Base-by-base conservation (phyloP, 164 flowering plant species). In the Amborella trichopoda region DNA sequence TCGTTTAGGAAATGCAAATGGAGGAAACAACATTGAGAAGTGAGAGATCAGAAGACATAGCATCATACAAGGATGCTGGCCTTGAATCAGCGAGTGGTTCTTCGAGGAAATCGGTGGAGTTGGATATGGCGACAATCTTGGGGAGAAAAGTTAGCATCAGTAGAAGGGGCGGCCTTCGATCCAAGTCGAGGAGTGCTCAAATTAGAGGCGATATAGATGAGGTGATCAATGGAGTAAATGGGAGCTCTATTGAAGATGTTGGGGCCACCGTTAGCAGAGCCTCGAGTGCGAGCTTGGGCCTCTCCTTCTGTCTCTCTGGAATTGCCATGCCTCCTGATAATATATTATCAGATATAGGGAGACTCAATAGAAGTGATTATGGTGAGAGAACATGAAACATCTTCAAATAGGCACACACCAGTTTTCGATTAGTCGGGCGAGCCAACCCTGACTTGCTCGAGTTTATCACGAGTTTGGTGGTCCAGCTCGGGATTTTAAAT, bases 131-230 rank as follows among this genome's bases (percentile, higher is more conserved):
- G n/a, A n/a, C n/a, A n/a, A n/a, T n/a, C n/a, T n/a, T n/a, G n/a
- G 14, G 53, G 53, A 37, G 17, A 14, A 19, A 49, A 33, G 23
- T 19, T 24, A 3, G 53, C 36, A 37, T 49, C 44, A 21, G 42
- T 14, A 23, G 26, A 16, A 37, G 26, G 38, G 4, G 32, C 10
- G 17, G 30, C 5, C 37, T 36, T 3, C 45, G 30, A 37, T 30
- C 36, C 2, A 38, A 52, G 51, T 59, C 62, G 26, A 22, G 39
- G 21, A 52, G 51, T 38, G 42, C 56, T 6, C 56, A 52, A 11
- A 38, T 52, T 21, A 1, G 39, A 13, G 52, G 45, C 5, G 44
- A 59, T 52, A 46, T 52, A 13, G 62, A 52, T 23, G 52, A 52
- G 39, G 28, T 58, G 10, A 16, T 18, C 19, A 40, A 13, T 23